A percentile compares a stretch with the other conserved stretches of the same genome.
Evolutionary conservation across 371 early-diverging fungal genomes (phyloP).

Genomic region (Mucor saturninus): DNA sequence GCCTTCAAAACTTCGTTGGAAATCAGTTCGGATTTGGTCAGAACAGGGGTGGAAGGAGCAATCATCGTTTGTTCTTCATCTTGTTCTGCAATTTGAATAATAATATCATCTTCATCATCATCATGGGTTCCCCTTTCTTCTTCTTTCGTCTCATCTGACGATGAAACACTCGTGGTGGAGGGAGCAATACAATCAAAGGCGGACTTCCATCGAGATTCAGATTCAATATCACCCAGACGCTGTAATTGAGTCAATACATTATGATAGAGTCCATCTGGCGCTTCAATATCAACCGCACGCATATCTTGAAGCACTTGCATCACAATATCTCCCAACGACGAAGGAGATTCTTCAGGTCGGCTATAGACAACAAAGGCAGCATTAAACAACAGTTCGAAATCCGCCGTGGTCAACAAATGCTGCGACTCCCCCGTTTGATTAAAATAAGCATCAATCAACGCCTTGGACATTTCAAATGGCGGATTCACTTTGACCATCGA

Average conservation of each 20-base stretch:
- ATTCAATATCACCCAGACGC: constrained; percentile 6
- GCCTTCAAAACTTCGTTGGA: constrained; percentile 36
- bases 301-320: constrained; percentile 18
- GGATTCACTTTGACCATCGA: background rate
- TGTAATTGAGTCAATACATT: constrained; percentile 19
- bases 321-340: constrained; percentile 13
- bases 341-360: constrained; percentile 3
- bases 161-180: no score
- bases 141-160: no score
- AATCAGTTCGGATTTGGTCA: constrained; percentile 6
- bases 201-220: constrained; percentile 19
- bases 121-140: background rate
- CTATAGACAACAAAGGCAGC: constrained; percentile 22
- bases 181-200: constrained; percentile 10
- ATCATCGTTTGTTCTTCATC: constrained; percentile 1
- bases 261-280: background rate
- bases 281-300: constrained; percentile 1
- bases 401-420: constrained; percentile 10
- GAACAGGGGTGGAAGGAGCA: constrained; percentile 1
- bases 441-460: constrained; percentile 13
- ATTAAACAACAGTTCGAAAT: constrained; percentile 23
- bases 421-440: constrained; percentile 3
- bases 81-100: constrained; percentile 15
- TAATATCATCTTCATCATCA: constrained; percentile 20
- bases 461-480: constrained; percentile 10